Base-by-base conservation (phyloP, 1,139 yeast species). In the Yamadazyma diospyri region DNA sequence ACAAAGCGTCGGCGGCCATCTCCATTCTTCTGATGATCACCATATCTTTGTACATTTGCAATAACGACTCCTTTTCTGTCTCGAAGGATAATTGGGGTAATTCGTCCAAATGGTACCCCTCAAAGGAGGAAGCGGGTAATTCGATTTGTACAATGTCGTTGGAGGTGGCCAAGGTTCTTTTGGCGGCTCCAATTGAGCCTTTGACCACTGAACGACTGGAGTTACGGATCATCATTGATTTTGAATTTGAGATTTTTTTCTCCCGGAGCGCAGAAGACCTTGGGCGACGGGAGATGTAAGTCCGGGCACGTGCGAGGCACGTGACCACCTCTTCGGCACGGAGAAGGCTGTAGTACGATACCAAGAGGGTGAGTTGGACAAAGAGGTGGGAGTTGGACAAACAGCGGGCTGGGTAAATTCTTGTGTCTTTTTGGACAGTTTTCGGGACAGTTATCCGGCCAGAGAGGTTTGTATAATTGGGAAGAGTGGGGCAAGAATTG, bases 11-110 rank as follows among this genome's bases (percentile, higher is more conserved):
- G 38, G 97, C 80, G 23, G 97, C 95, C 96, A 92, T 89, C 70
- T 92, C 98, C 92, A 92, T 81, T 68, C 98, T 85, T 74, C 98
- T 80, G 57, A 89, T 81, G 48, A 83, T 67, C 47, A 84, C 78
- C 97, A 92, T 89, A 58, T 92, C 95, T 69, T 87, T 86, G 78
- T 89, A 92, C 97, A 92, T 88, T 58, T 87, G 80, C 56, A 92
- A 71, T 51, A 92, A 68, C 37, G 81, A 75, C 31, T 76, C 76
- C 74, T 87, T 88, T 52, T 86, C 80, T 36, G 95, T 81, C 59
- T 81, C 80, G 56, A 85, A 84, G 32, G 68, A 65, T 51, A 83
- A 69, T 33, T 73, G 71, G 34, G 97, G 96, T 16, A 53, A 57
- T 8, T 30, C 26, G 16, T 84, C 94, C 48, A 94, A 62, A 63